These are phyloP conservation scores for Barnettozyma sp. DNA, from an alignment of 805 yeast genomes.

Conservation along the genomic window DNA sequence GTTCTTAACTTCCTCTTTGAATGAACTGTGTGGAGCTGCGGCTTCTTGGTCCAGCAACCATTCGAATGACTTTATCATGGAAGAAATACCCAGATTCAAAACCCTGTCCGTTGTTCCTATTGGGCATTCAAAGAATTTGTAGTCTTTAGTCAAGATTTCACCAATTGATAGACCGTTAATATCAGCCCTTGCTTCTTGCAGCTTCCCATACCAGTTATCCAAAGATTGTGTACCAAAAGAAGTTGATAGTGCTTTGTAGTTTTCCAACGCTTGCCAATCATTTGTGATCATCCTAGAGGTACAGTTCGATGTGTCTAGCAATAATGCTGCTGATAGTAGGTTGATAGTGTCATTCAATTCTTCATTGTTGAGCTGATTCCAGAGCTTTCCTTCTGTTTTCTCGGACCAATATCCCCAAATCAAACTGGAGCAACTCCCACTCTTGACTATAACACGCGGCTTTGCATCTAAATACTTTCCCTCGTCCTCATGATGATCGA, in stretches of 20 bases:
- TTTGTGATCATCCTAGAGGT: conserved; percentile 51
- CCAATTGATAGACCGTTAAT: conserved; percentile 49
- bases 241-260: conserved; percentile 26
- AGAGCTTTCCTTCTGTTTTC: background rate
- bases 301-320: conserved; percentile 72
- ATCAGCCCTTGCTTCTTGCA: conserved; percentile 51
- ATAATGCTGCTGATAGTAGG: conserved; percentile 57
- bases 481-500: conserved; percentile 88
- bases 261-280: conserved; percentile 43
- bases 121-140: conserved; percentile 55
- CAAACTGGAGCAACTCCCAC: conserved; percentile 78
- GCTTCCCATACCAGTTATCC: conserved; percentile 22
- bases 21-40: conserved; percentile 16
- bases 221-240: background rate
- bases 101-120: conserved; percentile 25
- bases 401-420: conserved; percentile 55
- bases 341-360: conserved; percentile 14
- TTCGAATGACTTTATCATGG: conserved; percentile 56
- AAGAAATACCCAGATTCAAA: conserved; percentile 61
- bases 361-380: conserved; percentile 14
- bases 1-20: conserved; percentile 23
- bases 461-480: conserved; percentile 37
- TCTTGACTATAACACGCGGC: conserved; percentile 55
- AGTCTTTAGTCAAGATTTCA: conserved; percentile 77
- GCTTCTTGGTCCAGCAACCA: conserved; percentile 25